A percentile compares a stretch with the other conserved stretches of the same genome.
Conservation (phyloP, 75 land plant species). For the Azolla pinnata region DNA sequence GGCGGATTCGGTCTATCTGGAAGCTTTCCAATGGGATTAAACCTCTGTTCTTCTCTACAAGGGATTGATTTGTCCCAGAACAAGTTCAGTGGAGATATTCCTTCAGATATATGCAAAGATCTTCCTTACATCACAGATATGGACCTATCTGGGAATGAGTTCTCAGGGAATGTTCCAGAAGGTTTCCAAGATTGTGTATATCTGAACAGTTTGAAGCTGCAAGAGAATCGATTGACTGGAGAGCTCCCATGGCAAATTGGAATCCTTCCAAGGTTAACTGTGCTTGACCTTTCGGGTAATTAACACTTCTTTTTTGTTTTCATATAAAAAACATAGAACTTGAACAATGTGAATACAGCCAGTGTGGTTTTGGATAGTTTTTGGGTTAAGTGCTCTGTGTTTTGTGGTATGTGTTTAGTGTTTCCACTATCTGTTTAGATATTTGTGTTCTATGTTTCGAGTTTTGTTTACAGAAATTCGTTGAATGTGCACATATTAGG, state of each 20-base stretch:
- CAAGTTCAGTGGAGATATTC: slow-evolving; percentile 6
- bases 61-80: slow-evolving; percentile 7
- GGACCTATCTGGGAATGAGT: slow-evolving; percentile 45
- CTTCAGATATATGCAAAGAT: neutral
- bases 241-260: slow-evolving; percentile 25
- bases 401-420: too few relatives aligned
- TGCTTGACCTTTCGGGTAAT: too few relatives aligned
- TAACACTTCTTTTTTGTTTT: too few relatives aligned
- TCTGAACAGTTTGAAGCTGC: slow-evolving; percentile 37
- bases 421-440: too few relatives aligned
- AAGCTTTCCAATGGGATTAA: slow-evolving; percentile 30
- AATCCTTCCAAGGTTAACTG: slow-evolving; percentile 24
- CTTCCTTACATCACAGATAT: slow-evolving; percentile 27
- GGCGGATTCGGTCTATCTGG: slow-evolving; percentile 28
- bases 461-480: too few relatives aligned
- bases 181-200: slow-evolving; percentile 34
- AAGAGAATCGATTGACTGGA: slow-evolving; percentile 38
- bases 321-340: too few relatives aligned
- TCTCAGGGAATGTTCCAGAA: slow-evolving; percentile 38
- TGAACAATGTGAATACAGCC: too few relatives aligned
- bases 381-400: too few relatives aligned
- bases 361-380: too few relatives aligned
- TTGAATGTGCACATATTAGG: too few relatives aligned
- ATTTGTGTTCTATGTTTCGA: too few relatives aligned
- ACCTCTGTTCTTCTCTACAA: slow-evolving; percentile 28